A percentile compares a stretch with the other conserved stretches of the same genome.
Conservation (phyloP, 768 basidiomycete species). For the Lepiota brunneoincarnata region DNA sequence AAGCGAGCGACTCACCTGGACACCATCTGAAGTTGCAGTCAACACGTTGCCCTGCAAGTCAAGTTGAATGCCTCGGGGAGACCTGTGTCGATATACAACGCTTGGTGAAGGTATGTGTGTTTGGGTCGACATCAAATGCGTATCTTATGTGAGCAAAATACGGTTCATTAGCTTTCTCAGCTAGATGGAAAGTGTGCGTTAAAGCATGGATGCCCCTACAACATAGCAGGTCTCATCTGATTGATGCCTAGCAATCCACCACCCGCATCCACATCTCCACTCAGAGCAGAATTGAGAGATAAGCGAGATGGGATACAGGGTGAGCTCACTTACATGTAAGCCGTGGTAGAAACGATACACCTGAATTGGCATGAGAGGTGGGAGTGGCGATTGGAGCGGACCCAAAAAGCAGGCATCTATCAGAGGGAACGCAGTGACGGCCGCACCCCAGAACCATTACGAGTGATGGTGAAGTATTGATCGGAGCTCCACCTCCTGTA, state of each 20-base stretch:
- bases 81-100: slow-evolving; percentile 65
- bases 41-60: slow-evolving; percentile 67
- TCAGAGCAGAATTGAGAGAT: too few relatives aligned
- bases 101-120: slow-evolving; percentile 37
- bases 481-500: too few relatives aligned
- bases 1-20: slow-evolving; percentile 38
- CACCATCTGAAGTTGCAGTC: slow-evolving; percentile 49
- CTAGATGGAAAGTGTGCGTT: too few relatives aligned
- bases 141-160: slow-evolving; percentile 29
- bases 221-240: slow-evolving; percentile 46
- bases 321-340: too few relatives aligned
- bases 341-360: slow-evolving; percentile 69
- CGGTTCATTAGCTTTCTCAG: too few relatives aligned
- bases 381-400: slow-evolving; percentile 42
- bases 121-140: slow-evolving; percentile 62
- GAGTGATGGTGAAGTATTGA: too few relatives aligned
- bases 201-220: too few relatives aligned
- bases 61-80: slow-evolving; percentile 67
- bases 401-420: too few relatives aligned
- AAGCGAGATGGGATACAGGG: not conserved
- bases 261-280: not conserved
- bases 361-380: slow-evolving; percentile 64
- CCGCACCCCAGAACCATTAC: too few relatives aligned
- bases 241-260: slow-evolving; percentile 43
- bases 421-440: too few relatives aligned